A percentile compares a stretch with the other conserved stretches of the same genome.
These are phyloP conservation scores for Eudorina sp. DNA, from an alignment of 139 green algal genomes.

Conservation along the genomic window DNA sequence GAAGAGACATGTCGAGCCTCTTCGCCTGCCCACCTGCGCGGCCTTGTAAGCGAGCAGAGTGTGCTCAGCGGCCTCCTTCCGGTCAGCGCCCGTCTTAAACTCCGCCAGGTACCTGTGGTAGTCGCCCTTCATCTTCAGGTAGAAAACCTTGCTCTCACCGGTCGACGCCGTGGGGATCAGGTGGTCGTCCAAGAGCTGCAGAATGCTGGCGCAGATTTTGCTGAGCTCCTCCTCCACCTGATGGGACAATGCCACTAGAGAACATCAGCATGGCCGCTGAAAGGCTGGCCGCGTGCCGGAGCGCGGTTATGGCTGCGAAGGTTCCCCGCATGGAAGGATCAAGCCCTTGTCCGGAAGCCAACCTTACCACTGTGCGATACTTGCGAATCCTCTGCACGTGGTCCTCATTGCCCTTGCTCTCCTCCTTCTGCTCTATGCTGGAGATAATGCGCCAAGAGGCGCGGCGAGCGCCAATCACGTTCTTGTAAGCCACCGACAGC, in stretches of 20 bases:
- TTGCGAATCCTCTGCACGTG: constrained; percentile 95
- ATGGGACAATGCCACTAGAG: background rate
- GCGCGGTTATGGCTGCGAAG: background rate
- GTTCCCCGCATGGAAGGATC: constrained; percentile 17
- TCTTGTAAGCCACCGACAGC: constrained; percentile 98
- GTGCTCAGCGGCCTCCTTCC: constrained; percentile 96
- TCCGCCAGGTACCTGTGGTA: constrained; percentile 98
- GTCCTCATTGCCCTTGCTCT: constrained; percentile 97
- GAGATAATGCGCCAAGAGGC: constrained; percentile 96
- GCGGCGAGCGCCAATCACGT: constrained; percentile 91
- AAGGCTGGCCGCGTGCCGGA: background rate
- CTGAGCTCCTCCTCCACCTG: constrained; percentile 92
- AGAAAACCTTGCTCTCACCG: constrained; percentile 98
- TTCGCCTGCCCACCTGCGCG: constrained; percentile 77
- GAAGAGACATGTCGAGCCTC: background rate
- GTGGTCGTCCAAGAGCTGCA: constrained; percentile 95
- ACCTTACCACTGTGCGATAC: constrained; percentile 89
- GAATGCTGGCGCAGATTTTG: constrained; percentile 90
- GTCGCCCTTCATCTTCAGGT: constrained; percentile 92
- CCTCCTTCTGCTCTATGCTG: constrained; percentile 99
- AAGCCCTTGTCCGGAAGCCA: constrained; percentile 30
- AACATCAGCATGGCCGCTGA: background rate
- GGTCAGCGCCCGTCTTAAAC: constrained; percentile 94
- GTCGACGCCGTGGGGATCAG: constrained; percentile 94
- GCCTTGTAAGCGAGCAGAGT: constrained; percentile 97